A percentile compares a stretch with the other conserved stretches of the same genome.
Conservation (phyloP, 2,329 filamentous ascomycete genomes). For the Apiospora saccharicola region DNA sequence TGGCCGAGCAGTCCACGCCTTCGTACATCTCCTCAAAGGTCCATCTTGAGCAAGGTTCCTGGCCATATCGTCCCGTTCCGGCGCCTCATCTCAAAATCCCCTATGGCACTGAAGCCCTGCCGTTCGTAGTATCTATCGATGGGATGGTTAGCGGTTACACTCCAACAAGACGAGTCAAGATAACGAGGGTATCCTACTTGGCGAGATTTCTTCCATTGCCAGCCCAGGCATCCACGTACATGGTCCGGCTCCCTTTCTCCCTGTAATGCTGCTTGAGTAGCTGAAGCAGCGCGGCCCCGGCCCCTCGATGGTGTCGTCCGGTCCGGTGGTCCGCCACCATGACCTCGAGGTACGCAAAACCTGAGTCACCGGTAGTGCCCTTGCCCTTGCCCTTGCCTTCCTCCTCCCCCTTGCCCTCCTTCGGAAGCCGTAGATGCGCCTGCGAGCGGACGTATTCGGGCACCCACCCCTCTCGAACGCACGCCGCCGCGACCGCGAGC, state of each 20-base stretch:
- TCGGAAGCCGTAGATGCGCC: conserved; percentile 23
- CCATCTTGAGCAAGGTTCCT: conserved; percentile 11
- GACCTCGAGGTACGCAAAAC: conserved; percentile 31
- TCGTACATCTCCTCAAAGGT: neutral
- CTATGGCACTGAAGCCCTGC: conserved; percentile 23
- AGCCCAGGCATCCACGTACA: conserved; percentile 41
- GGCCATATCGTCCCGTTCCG: neutral
- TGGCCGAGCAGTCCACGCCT: conserved; percentile 21
- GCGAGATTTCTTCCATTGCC: conserved; percentile 36
- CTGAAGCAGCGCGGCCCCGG: conserved; percentile 28
- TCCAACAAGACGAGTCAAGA: neutral
- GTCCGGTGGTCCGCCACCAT: conserved; percentile 32
- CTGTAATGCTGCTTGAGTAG: conserved; percentile 30
- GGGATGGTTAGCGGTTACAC: neutral
- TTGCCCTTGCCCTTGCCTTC: no score
- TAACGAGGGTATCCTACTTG: neutral
- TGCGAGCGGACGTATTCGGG: conserved; percentile 28
- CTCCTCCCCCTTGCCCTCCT: conserved; percentile 25
- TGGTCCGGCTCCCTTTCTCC: neutral
- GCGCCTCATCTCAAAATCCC: conserved; percentile 15
- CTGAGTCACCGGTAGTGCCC: conserved; percentile 4
- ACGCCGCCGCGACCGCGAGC: conserved; percentile 26
- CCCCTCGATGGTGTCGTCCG: conserved; percentile 24
- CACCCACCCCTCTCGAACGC: conserved; percentile 28
- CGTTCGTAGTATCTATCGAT: conserved; percentile 26